Percentiles rank a stretch among this genome's conserved stretches.
phyloP scores from a whole-genome alignment of 495 filamentous ascomycete genomes.

The Lepidopterella palustris region DNA sequence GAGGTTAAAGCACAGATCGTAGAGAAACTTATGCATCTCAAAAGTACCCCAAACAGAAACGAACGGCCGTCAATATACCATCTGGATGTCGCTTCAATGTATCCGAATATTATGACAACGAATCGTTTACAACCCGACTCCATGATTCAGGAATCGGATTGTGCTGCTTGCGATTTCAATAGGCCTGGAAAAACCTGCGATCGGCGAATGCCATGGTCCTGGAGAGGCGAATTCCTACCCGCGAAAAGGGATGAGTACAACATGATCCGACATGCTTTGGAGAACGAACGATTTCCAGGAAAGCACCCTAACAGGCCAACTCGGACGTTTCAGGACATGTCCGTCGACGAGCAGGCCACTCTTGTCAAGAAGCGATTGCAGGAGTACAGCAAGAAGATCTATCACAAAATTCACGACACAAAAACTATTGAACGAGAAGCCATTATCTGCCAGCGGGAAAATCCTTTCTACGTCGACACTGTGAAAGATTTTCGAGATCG shows the following conservation, averaged over 20 bases:
- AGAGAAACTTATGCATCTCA: slow-evolving; percentile 64
- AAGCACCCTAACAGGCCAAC: slow-evolving; percentile 60
- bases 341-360: slow-evolving; percentile 72
- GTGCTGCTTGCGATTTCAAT: slow-evolving; percentile 98
- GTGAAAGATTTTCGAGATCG: slow-evolving; percentile 93
- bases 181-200: slow-evolving; percentile 96
- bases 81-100: slow-evolving; percentile 98
- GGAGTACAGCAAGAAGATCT: slow-evolving; percentile 96
- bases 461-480: slow-evolving; percentile 97
- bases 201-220: slow-evolving; percentile 90
- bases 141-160: slow-evolving; percentile 93
- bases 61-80: slow-evolving; percentile 95
- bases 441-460: slow-evolving; percentile 97
- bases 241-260: slow-evolving; percentile 98
- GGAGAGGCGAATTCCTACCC: slow-evolving; percentile 95
- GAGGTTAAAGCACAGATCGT: slow-evolving; percentile 83
- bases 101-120: slow-evolving; percentile 99
- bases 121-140: slow-evolving; percentile 97
- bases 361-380: slow-evolving; percentile 81
- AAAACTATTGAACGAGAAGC: slow-evolving; percentile 91
- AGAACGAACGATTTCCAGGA: slow-evolving; percentile 85
- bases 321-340: slow-evolving; percentile 74
- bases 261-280: slow-evolving; percentile 91
- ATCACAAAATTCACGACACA: slow-evolving; percentile 96
- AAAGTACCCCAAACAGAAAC: slow-evolving; percentile 68